These are phyloP conservation scores for Phyllosticta citrichinensis DNA, from an alignment of 2,329 filamentous ascomycete species.

Conservation along the genomic window DNA sequence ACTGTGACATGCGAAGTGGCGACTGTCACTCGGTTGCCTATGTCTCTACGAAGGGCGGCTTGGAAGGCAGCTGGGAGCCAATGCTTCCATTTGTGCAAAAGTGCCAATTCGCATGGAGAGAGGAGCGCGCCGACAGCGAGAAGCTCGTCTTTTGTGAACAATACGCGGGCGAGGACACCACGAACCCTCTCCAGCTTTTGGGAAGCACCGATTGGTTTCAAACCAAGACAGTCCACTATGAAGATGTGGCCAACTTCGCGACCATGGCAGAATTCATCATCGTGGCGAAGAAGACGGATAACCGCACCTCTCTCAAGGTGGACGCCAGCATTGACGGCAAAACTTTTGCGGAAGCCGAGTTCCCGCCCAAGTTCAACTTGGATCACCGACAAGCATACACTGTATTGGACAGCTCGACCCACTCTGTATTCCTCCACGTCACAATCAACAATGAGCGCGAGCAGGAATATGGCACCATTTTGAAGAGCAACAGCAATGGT, in stretches of 20 bases:
- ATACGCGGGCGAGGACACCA: conserved; percentile 50
- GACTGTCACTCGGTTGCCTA: conserved; percentile 66
- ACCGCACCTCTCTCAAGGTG: conserved; percentile 60
- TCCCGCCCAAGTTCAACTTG: conserved; percentile 76
- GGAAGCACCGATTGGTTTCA: conserved; percentile 75
- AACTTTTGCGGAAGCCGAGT: conserved; percentile 71
- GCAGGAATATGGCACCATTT: conserved; percentile 69
- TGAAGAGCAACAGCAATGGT: conserved; percentile 98
- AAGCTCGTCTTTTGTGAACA: conserved; percentile 57
- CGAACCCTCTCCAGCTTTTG: conserved; percentile 57
- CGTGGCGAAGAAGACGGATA: conserved; percentile 56
- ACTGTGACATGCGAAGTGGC: conserved; percentile 48
- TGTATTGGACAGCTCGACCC: conserved; percentile 86
- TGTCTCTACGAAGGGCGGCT: conserved; percentile 67
- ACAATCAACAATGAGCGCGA: conserved; percentile 58
- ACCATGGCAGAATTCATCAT: conserved; percentile 97
- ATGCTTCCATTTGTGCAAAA: conserved; percentile 64
- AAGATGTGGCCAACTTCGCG: conserved; percentile 73
- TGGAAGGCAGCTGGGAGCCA: conserved; percentile 54
- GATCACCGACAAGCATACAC: conserved; percentile 77
- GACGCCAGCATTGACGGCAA: conserved; percentile 78
- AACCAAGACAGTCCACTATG: conserved; percentile 51
- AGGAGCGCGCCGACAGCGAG: conserved; percentile 32
- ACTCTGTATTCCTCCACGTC: conserved; percentile 90
- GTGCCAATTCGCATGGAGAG: conserved; percentile 76